A percentile compares a stretch with the other conserved stretches of the same genome.
phyloP scores from a whole-genome alignment of 352 stramenopile genomes.

The Pythium biforme region DNA sequence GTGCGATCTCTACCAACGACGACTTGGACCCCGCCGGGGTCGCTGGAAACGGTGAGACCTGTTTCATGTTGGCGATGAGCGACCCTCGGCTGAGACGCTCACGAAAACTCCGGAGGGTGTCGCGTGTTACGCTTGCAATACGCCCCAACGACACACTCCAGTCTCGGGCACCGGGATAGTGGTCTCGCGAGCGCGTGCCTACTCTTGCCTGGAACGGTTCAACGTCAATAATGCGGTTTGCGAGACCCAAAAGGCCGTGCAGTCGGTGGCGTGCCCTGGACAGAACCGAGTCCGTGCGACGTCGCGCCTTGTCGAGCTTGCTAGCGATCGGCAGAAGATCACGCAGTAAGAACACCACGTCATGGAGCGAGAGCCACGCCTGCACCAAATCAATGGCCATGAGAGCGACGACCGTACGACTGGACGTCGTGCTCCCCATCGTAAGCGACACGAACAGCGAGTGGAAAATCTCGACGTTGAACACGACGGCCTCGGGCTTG shows the following conservation, averaged over 20 bases:
- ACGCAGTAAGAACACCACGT: background rate
- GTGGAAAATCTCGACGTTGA: conserved; percentile 28
- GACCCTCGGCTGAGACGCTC: background rate
- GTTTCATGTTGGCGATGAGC: background rate
- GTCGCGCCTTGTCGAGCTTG: background rate
- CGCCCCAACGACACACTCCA: background rate
- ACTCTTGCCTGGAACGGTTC: background rate
- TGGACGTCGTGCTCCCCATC: conserved; percentile 15
- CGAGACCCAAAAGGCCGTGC: background rate
- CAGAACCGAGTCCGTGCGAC: background rate
- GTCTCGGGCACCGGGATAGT: background rate
- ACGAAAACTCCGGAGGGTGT: background rate
- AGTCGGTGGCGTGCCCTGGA: background rate
- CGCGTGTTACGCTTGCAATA: background rate
- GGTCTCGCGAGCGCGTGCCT: background rate
- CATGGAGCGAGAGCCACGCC: conserved; percentile 5
- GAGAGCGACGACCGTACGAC: conserved; percentile 2
- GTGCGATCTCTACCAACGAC: background rate
- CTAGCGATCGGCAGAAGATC: background rate
- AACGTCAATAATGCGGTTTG: background rate
- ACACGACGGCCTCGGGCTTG: conserved; percentile 29
- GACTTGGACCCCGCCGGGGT: background rate
- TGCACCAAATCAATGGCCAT: conserved; percentile 17
- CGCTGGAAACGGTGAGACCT: background rate
- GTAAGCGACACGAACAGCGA: conserved; percentile 21